Evolutionary conservation across 2,329 filamentous ascomycete genomes (phyloP).

Genomic region (Fusarium anguioides): DNA sequence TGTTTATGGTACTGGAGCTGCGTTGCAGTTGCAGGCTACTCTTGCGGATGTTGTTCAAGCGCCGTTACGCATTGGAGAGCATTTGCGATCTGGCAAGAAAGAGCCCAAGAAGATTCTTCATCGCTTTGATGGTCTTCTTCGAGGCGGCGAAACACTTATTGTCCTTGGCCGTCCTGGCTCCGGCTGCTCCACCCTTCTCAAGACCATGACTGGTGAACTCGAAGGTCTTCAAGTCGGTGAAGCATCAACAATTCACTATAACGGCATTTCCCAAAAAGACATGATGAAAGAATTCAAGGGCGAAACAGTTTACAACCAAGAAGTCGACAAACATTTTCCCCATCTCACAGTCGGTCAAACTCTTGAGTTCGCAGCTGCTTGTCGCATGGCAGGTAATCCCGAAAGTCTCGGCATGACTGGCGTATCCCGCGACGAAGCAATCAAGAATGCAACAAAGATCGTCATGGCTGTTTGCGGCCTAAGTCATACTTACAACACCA

Average conservation of each 20-base stretch:
- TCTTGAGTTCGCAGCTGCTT: constrained; percentile 76
- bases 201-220: constrained; percentile 27
- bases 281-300: constrained; percentile 72
- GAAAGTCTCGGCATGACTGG: constrained; percentile 67
- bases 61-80: constrained; percentile 7
- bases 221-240: constrained; percentile 65
- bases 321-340: constrained; percentile 80
- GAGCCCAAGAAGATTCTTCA: constrained; percentile 26
- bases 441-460: constrained; percentile 71
- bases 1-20: constrained; percentile 54
- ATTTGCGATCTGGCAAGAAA: background rate
- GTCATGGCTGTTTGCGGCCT: constrained; percentile 79
- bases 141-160: constrained; percentile 19
- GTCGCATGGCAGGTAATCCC: constrained; percentile 71
- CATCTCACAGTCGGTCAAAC: constrained; percentile 82
- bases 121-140: constrained; percentile 13
- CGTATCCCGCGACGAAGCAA: constrained; percentile 69
- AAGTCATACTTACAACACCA: constrained; percentile 76
- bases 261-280: constrained; percentile 64
- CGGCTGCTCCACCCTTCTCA: constrained; percentile 36
- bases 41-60: constrained; percentile 47
- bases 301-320: constrained; percentile 79
- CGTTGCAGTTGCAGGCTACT: constrained; percentile 51
- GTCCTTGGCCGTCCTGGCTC: constrained; percentile 54
- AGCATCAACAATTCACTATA: constrained; percentile 67